A percentile compares a stretch with the other conserved stretches of the same genome.
Conservation (phyloP, 2,329 filamentous ascomycete genomes). For the Penicillium sp. region DNA sequence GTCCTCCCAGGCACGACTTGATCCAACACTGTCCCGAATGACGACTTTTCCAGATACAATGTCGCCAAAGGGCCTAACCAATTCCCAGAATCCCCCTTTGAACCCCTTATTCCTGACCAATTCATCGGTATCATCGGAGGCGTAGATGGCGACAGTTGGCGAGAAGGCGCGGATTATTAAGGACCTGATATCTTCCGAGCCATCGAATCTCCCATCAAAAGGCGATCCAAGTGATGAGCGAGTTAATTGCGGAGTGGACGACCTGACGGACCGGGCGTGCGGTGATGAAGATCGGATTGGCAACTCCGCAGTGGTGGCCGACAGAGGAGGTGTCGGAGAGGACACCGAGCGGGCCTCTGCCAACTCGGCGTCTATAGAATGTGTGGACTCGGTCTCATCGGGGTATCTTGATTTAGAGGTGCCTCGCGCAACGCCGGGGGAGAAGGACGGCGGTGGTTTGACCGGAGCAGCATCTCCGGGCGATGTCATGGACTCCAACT, state of each 20-base stretch:
- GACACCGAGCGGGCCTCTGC: conserved; percentile 57
- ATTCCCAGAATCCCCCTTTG: conserved; percentile 74
- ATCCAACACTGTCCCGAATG: conserved; percentile 84
- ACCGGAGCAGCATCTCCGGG: conserved; percentile 63
- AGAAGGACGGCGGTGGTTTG: conserved; percentile 69
- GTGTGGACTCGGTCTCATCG: conserved; percentile 52
- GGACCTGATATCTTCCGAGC: conserved; percentile 57
- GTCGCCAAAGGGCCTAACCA: conserved; percentile 90
- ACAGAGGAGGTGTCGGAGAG: conserved; percentile 53
- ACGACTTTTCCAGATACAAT: conserved; percentile 82
- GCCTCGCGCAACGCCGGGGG: conserved; percentile 62
- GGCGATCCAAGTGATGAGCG: conserved; percentile 47
- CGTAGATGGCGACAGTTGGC: conserved; percentile 81
- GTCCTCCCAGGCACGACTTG: conserved; percentile 80
- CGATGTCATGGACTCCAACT: conserved; percentile 64
- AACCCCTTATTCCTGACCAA: conserved; percentile 83
- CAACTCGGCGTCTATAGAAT: conserved; percentile 40
- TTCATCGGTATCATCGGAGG: conserved; percentile 82
- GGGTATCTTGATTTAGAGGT: conserved; percentile 61
- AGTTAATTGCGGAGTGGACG: conserved; percentile 52
- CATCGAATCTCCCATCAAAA: conserved; percentile 55
- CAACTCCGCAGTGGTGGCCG: conserved; percentile 67
- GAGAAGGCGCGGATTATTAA: conserved; percentile 83
- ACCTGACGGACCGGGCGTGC: conserved; percentile 59
- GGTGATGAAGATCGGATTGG: conserved; percentile 69